Base-by-base conservation (phyloP, 345 rosid genomes). In the Eucalyptus urophylla region DNA sequence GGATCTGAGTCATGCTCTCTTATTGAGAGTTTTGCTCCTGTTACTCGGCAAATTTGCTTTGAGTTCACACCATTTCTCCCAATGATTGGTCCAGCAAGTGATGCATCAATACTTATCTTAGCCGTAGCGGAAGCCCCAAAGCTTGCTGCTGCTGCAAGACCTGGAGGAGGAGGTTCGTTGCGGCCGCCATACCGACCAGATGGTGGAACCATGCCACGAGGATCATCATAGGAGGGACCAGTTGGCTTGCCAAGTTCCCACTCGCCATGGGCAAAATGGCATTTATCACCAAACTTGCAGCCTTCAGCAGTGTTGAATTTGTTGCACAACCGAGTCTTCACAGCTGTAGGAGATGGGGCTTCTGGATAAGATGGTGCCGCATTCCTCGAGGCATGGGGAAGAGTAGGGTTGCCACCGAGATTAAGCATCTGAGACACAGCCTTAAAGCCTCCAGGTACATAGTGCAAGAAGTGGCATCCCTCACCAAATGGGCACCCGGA, bases 401-500 rank as follows among this genome's bases (percentile, higher is more conserved):
- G 91, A 31, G 95, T 90, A 87, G 94, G 94, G 89, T 67, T 92
- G 90, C 90, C 72, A 87, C 96, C 93, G 49, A 93, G 87, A 90
- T 96, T 95, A 76, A 94, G 93, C 95, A 97, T 91, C 92, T 96
- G 99, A 16, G 97, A 90, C 56, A 94, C 96, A 62, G 97, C 97
- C 91, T 97, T 98, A 91, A 93, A 92, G 88, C 99, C 99, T 87
- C 99, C 99, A 6, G 99, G 99, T 90, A 97, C 99, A 88, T 96
- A 94, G 90, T 98, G 99, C 95, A 96, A 88, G 92, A 98, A 98
- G 90, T 98, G 99, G 86, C 99, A 98, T 87, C 97, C 96, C 92
- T 98, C 99, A 86, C 99, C 99, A 86, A 98, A 98, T 87, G 98
- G 99, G 91, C 99, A 98, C 44, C 99, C 99, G 87, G 99, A 95